Evolutionary conservation across 352 stramenopile genomes (phyloP).

Genomic region (Pythium periplocum): DNA sequence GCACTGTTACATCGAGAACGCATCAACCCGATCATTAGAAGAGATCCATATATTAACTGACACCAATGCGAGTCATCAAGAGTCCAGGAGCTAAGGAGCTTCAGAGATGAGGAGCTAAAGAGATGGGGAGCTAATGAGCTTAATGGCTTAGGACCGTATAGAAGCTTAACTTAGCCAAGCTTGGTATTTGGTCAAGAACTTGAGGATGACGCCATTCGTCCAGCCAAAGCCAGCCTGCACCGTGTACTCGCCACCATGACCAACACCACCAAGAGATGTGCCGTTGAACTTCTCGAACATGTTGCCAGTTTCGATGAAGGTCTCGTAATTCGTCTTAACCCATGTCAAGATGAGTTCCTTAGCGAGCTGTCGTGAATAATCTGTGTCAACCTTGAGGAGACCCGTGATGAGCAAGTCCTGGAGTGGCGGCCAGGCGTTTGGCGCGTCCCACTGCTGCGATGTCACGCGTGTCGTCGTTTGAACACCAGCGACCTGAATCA

Average conservation of each 20-base stretch:
- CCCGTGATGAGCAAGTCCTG: conserved; percentile 36
- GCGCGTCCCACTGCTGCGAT: conserved; percentile 44
- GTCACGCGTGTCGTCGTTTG: conserved; percentile 27
- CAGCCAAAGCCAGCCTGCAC: conserved; percentile 51
- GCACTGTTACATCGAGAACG: conserved; percentile 6
- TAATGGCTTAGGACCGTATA: no score
- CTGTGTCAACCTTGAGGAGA: conserved; percentile 11
- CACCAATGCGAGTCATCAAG: no score
- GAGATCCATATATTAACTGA: no score
- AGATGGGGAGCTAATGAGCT: no score
- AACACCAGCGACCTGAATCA: conserved; percentile 27
- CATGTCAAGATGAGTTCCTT: conserved; percentile 18
- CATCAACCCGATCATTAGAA: not conserved
- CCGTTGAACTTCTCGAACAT: conserved; percentile 63
- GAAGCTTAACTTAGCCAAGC: not conserved
- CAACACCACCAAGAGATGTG: conserved; percentile 22
- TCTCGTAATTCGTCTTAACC: conserved; percentile 20
- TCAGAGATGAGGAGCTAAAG: no score
- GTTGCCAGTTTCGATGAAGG: conserved; percentile 18
- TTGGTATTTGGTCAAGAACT: conserved; percentile 30
- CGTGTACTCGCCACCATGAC: conserved; percentile 47
- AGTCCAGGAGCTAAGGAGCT: no score
- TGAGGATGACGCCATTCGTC: conserved; percentile 49
- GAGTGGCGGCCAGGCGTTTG: conserved; percentile 47
- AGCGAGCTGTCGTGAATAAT: conserved; percentile 14